Conservation (phyloP, 108 stramenopile genomes). For the Fragilaria crotonensis region DNA sequence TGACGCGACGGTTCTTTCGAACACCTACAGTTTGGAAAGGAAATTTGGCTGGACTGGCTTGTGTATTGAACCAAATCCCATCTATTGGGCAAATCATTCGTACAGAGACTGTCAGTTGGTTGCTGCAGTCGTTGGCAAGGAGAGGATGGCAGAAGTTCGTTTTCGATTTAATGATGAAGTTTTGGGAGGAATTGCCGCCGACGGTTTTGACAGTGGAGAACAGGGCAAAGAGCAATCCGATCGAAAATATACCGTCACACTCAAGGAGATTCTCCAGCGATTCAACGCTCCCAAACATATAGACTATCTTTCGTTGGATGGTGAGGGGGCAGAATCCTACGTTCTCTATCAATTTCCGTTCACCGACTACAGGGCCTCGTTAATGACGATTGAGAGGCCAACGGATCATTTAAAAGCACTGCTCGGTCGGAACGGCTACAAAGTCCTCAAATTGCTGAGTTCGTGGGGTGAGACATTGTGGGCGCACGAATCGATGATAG, state of each 20-base stretch:
- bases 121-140: constrained; percentile 37
- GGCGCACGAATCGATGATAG: too few species aligned
- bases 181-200: constrained; percentile 47
- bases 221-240: constrained; percentile 2
- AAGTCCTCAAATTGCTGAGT: too few species aligned
- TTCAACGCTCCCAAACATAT: constrained; percentile 37
- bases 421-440: constrained; percentile 11
- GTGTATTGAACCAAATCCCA: constrained; percentile 21
- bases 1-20: constrained; percentile 33
- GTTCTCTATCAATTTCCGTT: constrained; percentile 53
- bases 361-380: constrained; percentile 27
- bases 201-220: constrained; percentile 48
- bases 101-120: constrained; percentile 31
- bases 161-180: constrained; percentile 23
- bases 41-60: constrained; percentile 11
- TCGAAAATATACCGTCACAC: constrained; percentile 28
- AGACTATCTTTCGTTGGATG: constrained; percentile 56
- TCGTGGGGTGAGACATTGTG: too few species aligned
- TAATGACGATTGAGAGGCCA: constrained; percentile 50
- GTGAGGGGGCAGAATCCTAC: constrained; percentile 59
- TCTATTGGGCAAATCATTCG: constrained; percentile 22
- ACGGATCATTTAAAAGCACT: constrained; percentile 14
- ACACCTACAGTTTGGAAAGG: constrained; percentile 38
- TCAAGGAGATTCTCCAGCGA: constrained; percentile 33
- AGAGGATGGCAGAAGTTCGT: constrained; percentile 23